Evolutionary conservation across 306 rosid species (phyloP).

Genomic region (Vigna hirtella): DNA sequence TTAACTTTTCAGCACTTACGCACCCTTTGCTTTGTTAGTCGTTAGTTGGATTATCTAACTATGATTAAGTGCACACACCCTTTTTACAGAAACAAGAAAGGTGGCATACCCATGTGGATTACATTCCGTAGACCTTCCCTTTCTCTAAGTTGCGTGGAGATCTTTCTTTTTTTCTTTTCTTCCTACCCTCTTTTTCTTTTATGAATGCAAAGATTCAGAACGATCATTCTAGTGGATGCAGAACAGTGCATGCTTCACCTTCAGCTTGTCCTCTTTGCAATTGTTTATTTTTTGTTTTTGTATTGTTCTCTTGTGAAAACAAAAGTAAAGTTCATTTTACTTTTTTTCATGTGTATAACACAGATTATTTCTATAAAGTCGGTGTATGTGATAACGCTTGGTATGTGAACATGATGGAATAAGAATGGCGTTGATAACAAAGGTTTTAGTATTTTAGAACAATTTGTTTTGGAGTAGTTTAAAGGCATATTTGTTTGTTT

Average conservation of each 20-base stretch:
- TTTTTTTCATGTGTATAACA: constrained; percentile 69
- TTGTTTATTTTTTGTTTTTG: neutral
- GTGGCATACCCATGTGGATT: constrained; percentile 53
- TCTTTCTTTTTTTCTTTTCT: constrained; percentile 32
- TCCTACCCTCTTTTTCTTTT: constrained; percentile 54
- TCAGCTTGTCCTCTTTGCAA: constrained; percentile 54
- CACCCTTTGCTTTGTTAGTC: constrained; percentile 36
- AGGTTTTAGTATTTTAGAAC: constrained; percentile 33
- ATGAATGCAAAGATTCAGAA: constrained; percentile 64
- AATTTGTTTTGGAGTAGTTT: constrained; percentile 27
- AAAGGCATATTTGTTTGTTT: constrained; percentile 43
- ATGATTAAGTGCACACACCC: constrained; percentile 47
- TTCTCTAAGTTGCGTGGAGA: constrained; percentile 48
- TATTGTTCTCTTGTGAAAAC: constrained; percentile 43
- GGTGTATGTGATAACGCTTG: constrained; percentile 38
- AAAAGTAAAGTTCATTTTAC: constrained; percentile 54
- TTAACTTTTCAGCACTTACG: constrained; percentile 44
- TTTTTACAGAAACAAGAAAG: constrained; percentile 59
- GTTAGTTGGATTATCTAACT: constrained; percentile 59
- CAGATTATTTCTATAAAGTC: constrained; percentile 42
- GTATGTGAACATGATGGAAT: constrained; percentile 34
- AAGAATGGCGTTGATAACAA: too few species aligned
- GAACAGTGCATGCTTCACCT: constrained; percentile 68
- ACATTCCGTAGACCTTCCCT: constrained; percentile 47
- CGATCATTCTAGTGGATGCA: constrained; percentile 72